Base-by-base conservation (phyloP, 805 yeast genomes). In the Candida pini region DNA sequence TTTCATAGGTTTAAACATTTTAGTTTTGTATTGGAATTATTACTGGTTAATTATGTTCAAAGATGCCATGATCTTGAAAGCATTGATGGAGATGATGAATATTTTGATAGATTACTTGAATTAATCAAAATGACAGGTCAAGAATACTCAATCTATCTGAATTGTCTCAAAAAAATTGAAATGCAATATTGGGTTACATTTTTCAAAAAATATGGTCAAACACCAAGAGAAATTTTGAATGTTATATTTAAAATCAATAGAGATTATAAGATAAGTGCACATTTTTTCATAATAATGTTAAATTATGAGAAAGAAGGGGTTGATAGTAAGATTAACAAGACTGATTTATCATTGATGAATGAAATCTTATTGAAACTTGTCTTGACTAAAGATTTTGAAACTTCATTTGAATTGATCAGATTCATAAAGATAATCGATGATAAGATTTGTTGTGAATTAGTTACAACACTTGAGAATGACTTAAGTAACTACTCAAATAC, bases 151-250 rank as follows among this genome's bases (percentile, higher is more conserved):
- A 64, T 74, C n/a, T 67, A 65, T 35, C 60, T 73, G 30, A 73
- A 69, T 40, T 69, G 77, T 49, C 58, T 74, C 42, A 61, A 77
- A 36, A 74, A 74, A 39, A 71, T 73, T 17, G 81, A 74, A 49
- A 64, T 66, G 20, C 65, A 62, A 19, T 67, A 67, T 41, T 74
- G 81, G 81, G 33, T 54, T 4, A 52, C 49, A n/a, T 72, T 73
- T 37, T 74, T 74, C 46, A 43, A 51, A 4, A 56, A 63, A 17
- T 49, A 69, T 17, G 49, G 59, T 3, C 60, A 63, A 22, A 62
- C 68, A 0, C 80, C 79, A 2, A 57, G 70, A 12, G 60, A 61
- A 16, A 64, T 71, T 65, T 55, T 64, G 31, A 54, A 65, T 24
- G 49, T 66, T 19, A 58, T 72, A 12, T 47, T 54, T 28, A 57